phyloP scores from a whole-genome alignment of 2,329 filamentous ascomycete genomes.

The Lachnellula arida region DNA sequence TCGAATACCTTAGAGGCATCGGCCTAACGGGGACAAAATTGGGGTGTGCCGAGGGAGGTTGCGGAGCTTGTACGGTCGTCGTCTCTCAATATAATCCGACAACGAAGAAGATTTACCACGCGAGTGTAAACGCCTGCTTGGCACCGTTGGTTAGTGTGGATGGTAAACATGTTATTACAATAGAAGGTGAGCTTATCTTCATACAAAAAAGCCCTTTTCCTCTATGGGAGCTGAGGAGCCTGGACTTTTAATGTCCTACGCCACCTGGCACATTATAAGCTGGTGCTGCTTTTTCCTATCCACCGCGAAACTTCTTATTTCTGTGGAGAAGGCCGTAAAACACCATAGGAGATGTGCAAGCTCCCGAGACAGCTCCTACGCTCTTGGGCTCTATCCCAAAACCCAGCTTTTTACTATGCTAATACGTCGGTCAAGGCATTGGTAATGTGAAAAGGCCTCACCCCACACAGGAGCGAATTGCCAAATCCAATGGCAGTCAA shows the following conservation, averaged over 20 bases:
- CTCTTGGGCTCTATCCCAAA: too few species aligned
- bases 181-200: constrained; percentile 49
- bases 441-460: constrained; percentile 84
- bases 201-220: too few species aligned
- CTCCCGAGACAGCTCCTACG: too few species aligned
- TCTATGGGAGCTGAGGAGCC: too few species aligned
- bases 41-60: constrained; percentile 94
- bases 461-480: constrained; percentile 85
- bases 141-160: constrained; percentile 90
- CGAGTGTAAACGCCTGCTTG: constrained; percentile 92
- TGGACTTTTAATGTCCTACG: too few species aligned
- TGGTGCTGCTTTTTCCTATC: too few species aligned
- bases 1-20: constrained; percentile 90
- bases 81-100: constrained; percentile 84
- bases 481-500: constrained; percentile 86
- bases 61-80: constrained; percentile 93
- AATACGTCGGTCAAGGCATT: constrained; percentile 53
- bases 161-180: constrained; percentile 96
- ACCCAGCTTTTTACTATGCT: too few species aligned
- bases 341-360: too few species aligned
- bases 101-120: constrained; percentile 90
- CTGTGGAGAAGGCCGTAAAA: too few species aligned
- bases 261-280: too few species aligned
- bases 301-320: too few species aligned
- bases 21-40: constrained; percentile 94